Percentiles rank a stretch among this genome's conserved stretches.
phyloP scores from a whole-genome alignment of 257 asterid species.

The Petunia secreta region DNA sequence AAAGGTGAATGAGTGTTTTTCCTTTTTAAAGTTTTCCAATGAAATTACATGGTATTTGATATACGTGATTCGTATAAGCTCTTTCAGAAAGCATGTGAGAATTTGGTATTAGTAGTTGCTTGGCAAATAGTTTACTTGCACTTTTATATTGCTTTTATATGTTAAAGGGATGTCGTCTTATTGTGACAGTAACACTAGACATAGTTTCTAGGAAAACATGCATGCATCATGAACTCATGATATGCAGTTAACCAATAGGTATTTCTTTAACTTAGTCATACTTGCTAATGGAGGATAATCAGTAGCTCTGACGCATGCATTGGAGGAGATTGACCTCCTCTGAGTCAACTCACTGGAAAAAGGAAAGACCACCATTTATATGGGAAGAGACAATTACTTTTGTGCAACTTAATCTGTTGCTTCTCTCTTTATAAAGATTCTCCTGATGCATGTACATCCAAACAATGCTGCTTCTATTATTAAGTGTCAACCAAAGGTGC shows the following conservation, averaged over 20 bases:
- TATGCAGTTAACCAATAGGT: background rate
- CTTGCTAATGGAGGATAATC: background rate
- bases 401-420: background rate
- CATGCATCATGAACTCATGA: constrained; percentile 8
- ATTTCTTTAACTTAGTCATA: constrained; percentile 12
- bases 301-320: background rate
- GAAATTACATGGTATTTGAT: background rate
- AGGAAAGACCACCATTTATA: background rate
- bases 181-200: background rate
- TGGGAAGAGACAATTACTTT: background rate
- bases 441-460: background rate
- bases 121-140: constrained; percentile 1
- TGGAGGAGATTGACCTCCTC: background rate
- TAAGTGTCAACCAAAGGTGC: background rate
- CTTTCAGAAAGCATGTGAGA: constrained; percentile 15
- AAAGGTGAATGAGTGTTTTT: constrained; percentile 49
- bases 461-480: background rate
- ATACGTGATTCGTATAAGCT: background rate
- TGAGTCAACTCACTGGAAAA: background rate
- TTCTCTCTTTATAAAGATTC: background rate
- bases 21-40: constrained; percentile 14
- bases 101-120: background rate
- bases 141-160: constrained; percentile 3
- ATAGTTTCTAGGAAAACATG: background rate
- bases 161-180: background rate